Percentiles rank a stretch among this genome's conserved stretches.
Evolutionary conservation across 2,329 filamentous ascomycete species (phyloP).

Genomic region (Sphaerulina populicola): DNA sequence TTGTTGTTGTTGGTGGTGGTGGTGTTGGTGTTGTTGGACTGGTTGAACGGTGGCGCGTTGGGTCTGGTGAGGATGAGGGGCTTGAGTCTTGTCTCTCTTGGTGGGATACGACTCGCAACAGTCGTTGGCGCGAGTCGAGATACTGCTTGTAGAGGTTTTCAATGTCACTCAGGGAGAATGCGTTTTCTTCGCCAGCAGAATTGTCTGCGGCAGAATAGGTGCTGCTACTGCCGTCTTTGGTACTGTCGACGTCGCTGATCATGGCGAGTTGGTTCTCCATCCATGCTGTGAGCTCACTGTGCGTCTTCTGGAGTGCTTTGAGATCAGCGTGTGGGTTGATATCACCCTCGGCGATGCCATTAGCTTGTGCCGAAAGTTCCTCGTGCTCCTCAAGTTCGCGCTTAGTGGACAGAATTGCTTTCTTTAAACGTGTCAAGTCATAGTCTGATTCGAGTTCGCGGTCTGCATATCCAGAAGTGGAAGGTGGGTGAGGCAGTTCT

Average conservation of each 20-base stretch:
- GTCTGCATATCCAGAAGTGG: conserved; percentile 15
- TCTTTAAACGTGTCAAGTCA: conserved; percentile 27
- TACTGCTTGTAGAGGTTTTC: conserved; percentile 26
- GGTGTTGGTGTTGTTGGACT: too few species aligned
- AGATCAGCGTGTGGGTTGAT: conserved; percentile 18
- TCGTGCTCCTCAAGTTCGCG: conserved; percentile 19
- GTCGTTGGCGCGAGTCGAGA: conserved; percentile 19
- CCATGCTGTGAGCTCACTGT: conserved; percentile 30
- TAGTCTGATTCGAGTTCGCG: conserved; percentile 21
- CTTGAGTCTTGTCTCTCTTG: conserved; percentile 3
- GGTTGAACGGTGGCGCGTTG: background rate
- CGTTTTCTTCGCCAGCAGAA: background rate
- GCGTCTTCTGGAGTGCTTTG: conserved; percentile 25
- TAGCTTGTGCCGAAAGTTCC: background rate
- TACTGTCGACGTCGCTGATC: conserved; percentile 25
- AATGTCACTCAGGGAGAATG: conserved; percentile 18
- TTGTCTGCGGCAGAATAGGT: conserved; percentile 1
- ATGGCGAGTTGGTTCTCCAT: conserved; percentile 29
- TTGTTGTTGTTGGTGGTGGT: background rate
- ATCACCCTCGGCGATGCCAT: conserved; percentile 1
- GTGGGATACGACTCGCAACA: conserved; percentile 22
- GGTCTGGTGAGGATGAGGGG: conserved; percentile 7
- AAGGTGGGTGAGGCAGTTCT: conserved; percentile 26
- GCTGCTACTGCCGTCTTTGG: conserved; percentile 8
- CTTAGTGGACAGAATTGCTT: conserved; percentile 25